Conservation (phyloP, 139 green algal genomes). For the Mesotaenium endlicherianum region DNA sequence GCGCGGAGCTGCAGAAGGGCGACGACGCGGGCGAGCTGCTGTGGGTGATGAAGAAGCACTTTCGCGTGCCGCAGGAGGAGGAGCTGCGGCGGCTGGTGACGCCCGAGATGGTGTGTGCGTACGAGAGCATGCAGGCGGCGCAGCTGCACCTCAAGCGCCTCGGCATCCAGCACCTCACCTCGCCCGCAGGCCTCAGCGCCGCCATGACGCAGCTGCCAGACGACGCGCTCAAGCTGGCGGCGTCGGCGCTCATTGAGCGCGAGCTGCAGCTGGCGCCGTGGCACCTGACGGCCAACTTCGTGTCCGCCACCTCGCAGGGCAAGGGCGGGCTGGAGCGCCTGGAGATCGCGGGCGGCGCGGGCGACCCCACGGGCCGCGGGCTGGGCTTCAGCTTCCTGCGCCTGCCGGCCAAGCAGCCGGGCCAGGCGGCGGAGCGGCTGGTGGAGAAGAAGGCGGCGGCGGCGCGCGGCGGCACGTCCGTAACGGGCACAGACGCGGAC, state of each 20-base stretch:
- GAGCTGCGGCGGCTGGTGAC: slow-evolving; percentile 57
- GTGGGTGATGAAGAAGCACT: slow-evolving; percentile 55
- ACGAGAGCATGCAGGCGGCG: slow-evolving; percentile 54
- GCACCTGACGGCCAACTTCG: slow-evolving; percentile 64
- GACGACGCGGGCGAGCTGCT: slow-evolving; percentile 46
- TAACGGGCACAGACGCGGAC: slow-evolving; percentile 72
- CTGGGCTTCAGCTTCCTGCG: slow-evolving; percentile 67
- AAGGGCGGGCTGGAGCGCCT: slow-evolving; percentile 7
- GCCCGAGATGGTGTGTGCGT: slow-evolving; percentile 51
- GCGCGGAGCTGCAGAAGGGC: slow-evolving; percentile 54
- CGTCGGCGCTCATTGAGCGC: slow-evolving; percentile 50
- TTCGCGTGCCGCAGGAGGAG: slow-evolving; percentile 49
- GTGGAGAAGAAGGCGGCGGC: slow-evolving; percentile 35
- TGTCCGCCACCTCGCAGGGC: slow-evolving; percentile 37
- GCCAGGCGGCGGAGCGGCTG: slow-evolving; percentile 5
- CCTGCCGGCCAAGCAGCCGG: slow-evolving; percentile 31
- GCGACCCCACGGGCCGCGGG: slow-evolving; percentile 73
- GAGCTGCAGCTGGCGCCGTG: slow-evolving; percentile 58
- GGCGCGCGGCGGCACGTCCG: background rate
- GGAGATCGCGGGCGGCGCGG: slow-evolving; percentile 60
- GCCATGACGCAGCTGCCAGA: slow-evolving; percentile 43
- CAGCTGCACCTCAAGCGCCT: slow-evolving; percentile 20
- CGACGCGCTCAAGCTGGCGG: slow-evolving; percentile 26
- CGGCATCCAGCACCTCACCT: slow-evolving; percentile 43
- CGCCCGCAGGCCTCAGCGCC: slow-evolving; percentile 25